Evolutionary conservation across 2,329 filamentous ascomycete species (phyloP), one percentile per base, ranked within the genome.

Genomic region (Mollisia scopiformis): DNA sequence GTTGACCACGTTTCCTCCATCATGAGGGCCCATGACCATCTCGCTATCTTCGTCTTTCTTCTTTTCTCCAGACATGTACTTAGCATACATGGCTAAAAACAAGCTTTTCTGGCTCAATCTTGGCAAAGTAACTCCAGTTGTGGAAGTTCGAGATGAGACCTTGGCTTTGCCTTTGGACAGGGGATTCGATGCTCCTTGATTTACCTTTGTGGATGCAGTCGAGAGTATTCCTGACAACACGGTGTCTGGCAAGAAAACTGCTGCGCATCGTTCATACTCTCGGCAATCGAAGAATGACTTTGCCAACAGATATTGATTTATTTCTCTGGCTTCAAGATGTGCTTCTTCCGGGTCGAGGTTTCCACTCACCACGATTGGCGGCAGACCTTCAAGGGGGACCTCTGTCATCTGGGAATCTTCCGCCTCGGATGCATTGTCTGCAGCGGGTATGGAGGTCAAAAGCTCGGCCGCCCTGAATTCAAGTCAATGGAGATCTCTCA

Each of bases 201-300:
- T 60, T 67, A 61, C 69, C 77, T 77, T 72, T 75, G 69, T 70
- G 72, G 64, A 72, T 71, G 66, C 71, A 23, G 65, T 67, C 62
- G 87, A 76, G 5, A 90, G 75, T 47, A 91, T 80, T 62, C 87
- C 85, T 30, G 89, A 84, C n/a, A 92, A 83, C 33, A 91, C 81
- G n/a, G 88, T 85, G 65, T 92, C 86, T n/a, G 92, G 91, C 1
- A 96, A 82, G 72, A 96, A 96, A 39, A 96, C 89, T 55, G 92
- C 90, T 30, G 94, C 91, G 75, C 94, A 97, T 65, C 95, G 91
- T 73, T 98, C 94, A 71, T 89, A 98, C 74, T 99, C 95, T 68
- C 92, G 90, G 69, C 93, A 97, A 75, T 98, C 94, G 74, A 98
- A 98, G 68, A 96, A 89, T 0, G 94, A 90, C 75, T 97, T 97